Conservation (phyloP, 345 rosid species). For the Isatis tinctoria region DNA sequence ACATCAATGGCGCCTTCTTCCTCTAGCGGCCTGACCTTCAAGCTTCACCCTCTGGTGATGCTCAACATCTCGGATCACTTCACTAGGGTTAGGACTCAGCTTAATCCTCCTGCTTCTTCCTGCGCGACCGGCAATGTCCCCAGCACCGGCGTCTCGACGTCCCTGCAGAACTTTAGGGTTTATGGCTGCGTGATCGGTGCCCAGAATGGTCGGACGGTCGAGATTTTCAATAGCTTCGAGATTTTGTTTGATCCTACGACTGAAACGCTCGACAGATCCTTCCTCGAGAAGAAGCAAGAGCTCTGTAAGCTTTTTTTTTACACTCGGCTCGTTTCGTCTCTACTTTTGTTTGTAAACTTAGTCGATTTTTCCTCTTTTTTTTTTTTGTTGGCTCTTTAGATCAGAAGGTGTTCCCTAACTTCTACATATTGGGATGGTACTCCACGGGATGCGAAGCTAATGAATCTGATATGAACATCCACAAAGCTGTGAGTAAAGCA, state of each 20-base stretch:
- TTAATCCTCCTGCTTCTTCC: conserved; percentile 44
- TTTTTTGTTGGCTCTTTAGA: conserved; percentile 32
- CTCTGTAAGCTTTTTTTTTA: conserved; percentile 30
- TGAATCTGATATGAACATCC: conserved; percentile 90
- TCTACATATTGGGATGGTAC: conserved; percentile 93
- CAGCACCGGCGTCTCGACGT: conserved; percentile 31
- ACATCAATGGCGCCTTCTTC: conserved; percentile 80
- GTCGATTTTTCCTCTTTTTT: background rate
- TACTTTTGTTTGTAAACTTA: background rate
- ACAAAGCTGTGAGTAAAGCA: conserved; percentile 64
- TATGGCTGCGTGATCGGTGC: conserved; percentile 94
- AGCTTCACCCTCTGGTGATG: conserved; percentile 91
- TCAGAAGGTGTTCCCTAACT: conserved; percentile 90
- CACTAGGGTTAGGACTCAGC: conserved; percentile 85
- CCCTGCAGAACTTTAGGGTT: conserved; percentile 52
- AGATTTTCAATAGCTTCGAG: conserved; percentile 98
- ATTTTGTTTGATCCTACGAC: conserved; percentile 67
- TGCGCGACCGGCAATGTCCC: conserved; percentile 20
- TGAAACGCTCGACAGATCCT: conserved; percentile 72
- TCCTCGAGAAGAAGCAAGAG: conserved; percentile 97
- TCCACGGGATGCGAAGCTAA: conserved; percentile 84
- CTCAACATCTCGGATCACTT: conserved; percentile 93
- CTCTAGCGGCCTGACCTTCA: conserved; percentile 94
- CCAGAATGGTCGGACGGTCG: conserved; percentile 91
- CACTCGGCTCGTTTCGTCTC: background rate